Base-by-base conservation (phyloP, 78 protist species). In the Emiliania huxleyi region DNA sequence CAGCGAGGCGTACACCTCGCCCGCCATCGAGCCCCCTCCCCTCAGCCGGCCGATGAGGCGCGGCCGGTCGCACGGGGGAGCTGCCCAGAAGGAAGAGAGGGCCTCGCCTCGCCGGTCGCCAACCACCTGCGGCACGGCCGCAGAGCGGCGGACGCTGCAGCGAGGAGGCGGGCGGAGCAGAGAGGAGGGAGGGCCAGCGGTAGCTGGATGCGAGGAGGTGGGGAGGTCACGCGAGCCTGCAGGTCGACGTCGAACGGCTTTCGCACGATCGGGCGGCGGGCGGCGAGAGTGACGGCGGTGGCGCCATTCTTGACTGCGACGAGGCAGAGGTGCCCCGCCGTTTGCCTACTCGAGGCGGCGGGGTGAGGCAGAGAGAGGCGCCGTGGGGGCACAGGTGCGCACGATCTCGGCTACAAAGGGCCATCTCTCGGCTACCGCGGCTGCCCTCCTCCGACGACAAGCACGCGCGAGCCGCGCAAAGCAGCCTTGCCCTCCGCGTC, bases 161-260 rank as follows among this genome's bases (percentile, higher is more conserved):
- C n/a, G n/a, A n/a, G n/a, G n/a, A n/a, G n/a, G n/a, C n/a, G n/a
- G n/a, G n/a, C n/a, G n/a, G n/a, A n/a, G n/a, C n/a, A n/a, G n/a
- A n/a, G n/a, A n/a, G n/a, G n/a, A n/a, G n/a, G n/a, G n/a, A n/a
- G n/a, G n/a, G n/a, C n/a, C n/a, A n/a, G n/a, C n/a, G n/a, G n/a
- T n/a, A n/a, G n/a, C n/a, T n/a, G n/a, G n/a, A n/a, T n/a, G n/a
- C n/a, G n/a, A n/a, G n/a, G n/a, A n/a, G n/a, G n/a, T n/a, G n/a
- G n/a, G n/a, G n/a, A n/a, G n/a, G n/a, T n/a, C n/a, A n/a, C n/a
- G n/a, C n/a, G n/a, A n/a, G n/a, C n/a, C n/a, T 35, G 12, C 29
- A 71, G 81, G 81, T 71, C 81, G 35, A 71, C 42, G 42, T 71
- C 81, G 42, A 18, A 71, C 81, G 81, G 81, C 81, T 71, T 71